Evolutionary conservation across 1,284 basidiomycete genomes (phyloP), one percentile per base, ranked within the genome.

Genomic region (Ceratobasidium sp.): DNA sequence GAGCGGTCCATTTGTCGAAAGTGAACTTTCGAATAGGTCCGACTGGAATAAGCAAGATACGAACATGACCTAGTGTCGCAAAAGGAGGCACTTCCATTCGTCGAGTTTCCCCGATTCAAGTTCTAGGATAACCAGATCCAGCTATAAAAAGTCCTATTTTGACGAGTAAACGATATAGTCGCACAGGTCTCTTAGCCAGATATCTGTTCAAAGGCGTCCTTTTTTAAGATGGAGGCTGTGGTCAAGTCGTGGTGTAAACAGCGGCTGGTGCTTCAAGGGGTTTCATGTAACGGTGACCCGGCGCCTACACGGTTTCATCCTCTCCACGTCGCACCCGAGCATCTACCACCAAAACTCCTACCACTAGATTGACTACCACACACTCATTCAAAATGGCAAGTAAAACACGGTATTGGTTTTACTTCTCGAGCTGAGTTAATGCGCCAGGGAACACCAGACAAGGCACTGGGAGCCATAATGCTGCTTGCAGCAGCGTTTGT

Each of bases 401-500:
- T 42, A 38, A 40, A 46, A 28, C 57, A 12, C 4, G 48, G 42
- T 38, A 6, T 15, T 17, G 28, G 50, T 28, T 33, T 33, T 33
- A 33, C 33, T 38, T 6, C 33, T 44, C 15, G 33, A 59, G 17
- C 10, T 28, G 46, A 52, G 17, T 26, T 42, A 54, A n/a, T 50
- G 52, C 81, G 5, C 15, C 42, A 97, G 96, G 92, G 90, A 44
- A 84, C 90, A 78, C 94, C 91, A 79, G 96, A 97, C 85, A 96
- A 94, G 86, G 85, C 89, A 64, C 86, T 96, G 28, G 96, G 96
- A 77, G 90, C 92, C 66, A 82, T 87, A 40, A 94, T 97, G 93
- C 90, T 98, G 83, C 86, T 94, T 80, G 88, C 90, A 80, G 94
- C 95, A 42, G 89, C 90, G 3, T 85, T 91, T 77, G 91, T 95